These are phyloP conservation scores for Barbarea vulgaris DNA, from an alignment of 345 rosid species.

Conservation along the genomic window DNA sequence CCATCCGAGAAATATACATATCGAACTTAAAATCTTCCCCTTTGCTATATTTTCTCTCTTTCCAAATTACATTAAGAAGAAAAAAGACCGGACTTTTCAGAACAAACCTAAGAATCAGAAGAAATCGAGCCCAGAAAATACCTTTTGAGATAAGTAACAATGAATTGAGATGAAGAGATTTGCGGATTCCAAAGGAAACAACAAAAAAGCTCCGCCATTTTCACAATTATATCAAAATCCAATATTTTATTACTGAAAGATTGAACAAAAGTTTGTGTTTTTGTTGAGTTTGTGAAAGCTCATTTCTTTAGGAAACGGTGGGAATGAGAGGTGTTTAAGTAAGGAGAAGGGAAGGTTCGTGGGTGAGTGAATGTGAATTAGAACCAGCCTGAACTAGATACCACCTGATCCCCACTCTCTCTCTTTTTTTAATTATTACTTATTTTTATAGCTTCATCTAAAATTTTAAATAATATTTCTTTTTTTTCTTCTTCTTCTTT, in stretches of 20 bases:
- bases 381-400: slow-evolving; percentile 43
- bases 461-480: neutral
- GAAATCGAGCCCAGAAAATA: slow-evolving; percentile 26
- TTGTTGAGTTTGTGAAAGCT: neutral
- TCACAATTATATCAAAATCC: slow-evolving; percentile 6
- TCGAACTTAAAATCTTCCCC: neutral
- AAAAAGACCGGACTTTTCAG: neutral
- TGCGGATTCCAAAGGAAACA: neutral
- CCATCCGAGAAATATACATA: slow-evolving; percentile 40
- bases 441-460: neutral
- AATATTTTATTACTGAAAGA: neutral
- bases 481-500: neutral
- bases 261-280: neutral
- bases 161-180: slow-evolving; percentile 3
- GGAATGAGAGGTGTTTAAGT: slow-evolving; percentile 38
- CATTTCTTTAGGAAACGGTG: slow-evolving; percentile 4
- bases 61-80: neutral
- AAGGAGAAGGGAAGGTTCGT: slow-evolving; percentile 40
- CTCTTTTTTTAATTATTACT: neutral
- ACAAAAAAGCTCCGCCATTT: slow-evolving; percentile 35
- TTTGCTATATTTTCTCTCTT: neutral
- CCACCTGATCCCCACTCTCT: slow-evolving; percentile 35
- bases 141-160: slow-evolving; percentile 33
- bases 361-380: slow-evolving; percentile 11
- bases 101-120: slow-evolving; percentile 23